Base-by-base conservation (phyloP, 1,139 yeast species). In the Dujonia santamariae region DNA sequence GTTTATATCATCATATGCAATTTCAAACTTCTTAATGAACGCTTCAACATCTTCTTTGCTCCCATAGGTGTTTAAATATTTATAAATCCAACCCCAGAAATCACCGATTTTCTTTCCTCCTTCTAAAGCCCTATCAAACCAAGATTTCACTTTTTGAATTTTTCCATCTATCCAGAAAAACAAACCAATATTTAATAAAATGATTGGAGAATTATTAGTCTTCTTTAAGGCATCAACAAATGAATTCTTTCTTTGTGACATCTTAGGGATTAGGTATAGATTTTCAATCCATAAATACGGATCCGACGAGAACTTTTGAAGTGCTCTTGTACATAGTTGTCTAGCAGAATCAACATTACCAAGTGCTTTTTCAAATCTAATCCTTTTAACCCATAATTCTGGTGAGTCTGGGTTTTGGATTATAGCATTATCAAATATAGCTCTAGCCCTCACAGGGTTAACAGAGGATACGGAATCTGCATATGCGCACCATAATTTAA, bases 131-230 rank as follows among this genome's bases (percentile, higher is more conserved):
- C 88, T 69, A 31, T 82, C 82, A 44, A 88, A 75, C 92, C 96
- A 90, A 12, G 79, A 69, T 37, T 67, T 64, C 0, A 95, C 88
- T 45, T 80, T 81, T 2, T 72, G 58, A 26, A 67, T 58, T 45
- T 85, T 85, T 0, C 85, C 82, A 23, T 78, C 85, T 3, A 61
- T 49, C 83, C 85, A 85, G 46, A 87, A 80, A 41, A 77, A 75
- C 5, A 71, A 60, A 0, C 94, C 97, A 31, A 86, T 80, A 1
- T 76, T 68, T 18, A 78, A 46, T 17, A 90, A 61, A 1, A 90
- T 73, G 21, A 68, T 45, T 0, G 82, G 67, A 32, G 82, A 68
- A 42, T 83, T 83, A 32, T 74, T 65, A 0, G 95, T 84, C 7
- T 68, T 70, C 39, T 71, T 74, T 38, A 92, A 64, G 0, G 97